Base-by-base conservation (phyloP, 768 basidiomycete species). In the Suillus weaverae region DNA sequence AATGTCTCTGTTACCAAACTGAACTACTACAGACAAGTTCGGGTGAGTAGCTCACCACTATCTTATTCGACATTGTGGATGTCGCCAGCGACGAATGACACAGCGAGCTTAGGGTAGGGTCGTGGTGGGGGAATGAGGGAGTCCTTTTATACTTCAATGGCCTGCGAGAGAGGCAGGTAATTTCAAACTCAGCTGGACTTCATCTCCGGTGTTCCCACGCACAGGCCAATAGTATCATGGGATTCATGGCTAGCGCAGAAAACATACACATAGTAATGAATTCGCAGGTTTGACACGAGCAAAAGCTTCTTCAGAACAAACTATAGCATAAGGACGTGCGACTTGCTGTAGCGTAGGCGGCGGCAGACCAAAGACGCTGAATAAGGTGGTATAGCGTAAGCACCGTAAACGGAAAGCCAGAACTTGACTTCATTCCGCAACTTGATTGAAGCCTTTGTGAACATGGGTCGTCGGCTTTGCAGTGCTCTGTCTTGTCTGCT, bases 41-140 rank as follows among this genome's bases (percentile, higher is more conserved):
- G 81, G 78, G 85, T 85, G 87, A 86, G 84, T 81, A 87, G 90
- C 92, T 92, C 86, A 95, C 94, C 89, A 97, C 95, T 84, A 95
- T 94, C 85, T 96, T 96, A 90, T 97, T 97, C 66, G 94, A 95
- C 95, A 96, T 97, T 73, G 74, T 70, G 73, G 71, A 74, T 67
- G 69, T 71, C 72, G 69, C 72, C 70, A 68, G 73, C 69, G 63
- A 67, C 70, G 64, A 66, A 68, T 63, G 61, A 64, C 66, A 69
- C 73, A 71, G 70, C 76, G 68, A 70, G 72, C 64, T 70, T 70
- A 72, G 74, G 71, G 73, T 73, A 67, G 62, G 70, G 70, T 70
- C 73, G 74, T 78, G 76, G 73, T 72, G 68, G 69, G 76, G 70
- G 68, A 71, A 64, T 67, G 72, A 69, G 66, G 18, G 32, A 67